Evolutionary conservation across 257 asterid genomes (phyloP).

Genomic region (Solanum sitiens): DNA sequence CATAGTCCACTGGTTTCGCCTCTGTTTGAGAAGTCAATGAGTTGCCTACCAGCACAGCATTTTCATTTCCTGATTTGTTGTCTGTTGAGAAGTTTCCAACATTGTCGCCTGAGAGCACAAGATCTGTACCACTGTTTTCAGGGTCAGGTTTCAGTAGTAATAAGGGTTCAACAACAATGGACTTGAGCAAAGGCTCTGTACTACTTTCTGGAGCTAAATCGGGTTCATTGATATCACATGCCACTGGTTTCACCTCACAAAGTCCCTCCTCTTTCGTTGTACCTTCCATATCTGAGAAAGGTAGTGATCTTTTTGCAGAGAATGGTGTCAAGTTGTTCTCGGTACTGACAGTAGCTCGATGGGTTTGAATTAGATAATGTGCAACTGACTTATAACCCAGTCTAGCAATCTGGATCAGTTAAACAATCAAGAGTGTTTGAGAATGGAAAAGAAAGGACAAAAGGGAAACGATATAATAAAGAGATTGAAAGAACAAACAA

Average conservation of each 20-base stretch:
- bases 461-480: background rate
- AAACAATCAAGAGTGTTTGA: background rate
- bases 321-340: slow-evolving; percentile 26
- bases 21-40: background rate
- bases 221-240: background rate
- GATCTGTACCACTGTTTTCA: background rate
- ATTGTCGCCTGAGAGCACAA: background rate
- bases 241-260: slow-evolving; percentile 1
- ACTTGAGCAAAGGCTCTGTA: background rate
- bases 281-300: slow-evolving; percentile 34
- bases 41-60: background rate
- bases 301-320: slow-evolving; percentile 71
- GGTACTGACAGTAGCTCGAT: slow-evolving; percentile 22
- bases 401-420: slow-evolving; percentile 32
- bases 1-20: background rate
- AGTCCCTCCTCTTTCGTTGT: slow-evolving; percentile 15
- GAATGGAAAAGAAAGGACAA: background rate
- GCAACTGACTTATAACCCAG: slow-evolving; percentile 93
- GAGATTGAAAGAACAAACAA: background rate
- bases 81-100: background rate
- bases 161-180: background rate
- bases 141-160: slow-evolving; percentile 7
- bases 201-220: slow-evolving; percentile 5
- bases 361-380: slow-evolving; percentile 88
- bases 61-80: background rate